Evolutionary conservation across 148 eudicot genomes (phyloP).

Genomic region (Rhododendron kiyosumense): DNA sequence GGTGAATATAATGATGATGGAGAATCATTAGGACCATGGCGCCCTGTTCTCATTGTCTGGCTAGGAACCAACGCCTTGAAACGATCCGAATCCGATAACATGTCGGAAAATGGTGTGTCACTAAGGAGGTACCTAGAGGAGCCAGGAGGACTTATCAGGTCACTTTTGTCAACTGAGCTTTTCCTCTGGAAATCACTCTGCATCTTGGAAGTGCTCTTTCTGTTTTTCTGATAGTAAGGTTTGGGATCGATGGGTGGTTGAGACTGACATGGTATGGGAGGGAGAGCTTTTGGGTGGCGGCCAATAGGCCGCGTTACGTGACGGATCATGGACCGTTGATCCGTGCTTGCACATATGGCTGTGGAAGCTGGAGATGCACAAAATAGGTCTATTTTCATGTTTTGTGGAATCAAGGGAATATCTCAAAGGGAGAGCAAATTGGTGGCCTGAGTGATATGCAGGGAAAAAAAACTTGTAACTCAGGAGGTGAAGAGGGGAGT

Average conservation of each 20-base stretch:
- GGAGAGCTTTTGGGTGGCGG: constrained; percentile 7
- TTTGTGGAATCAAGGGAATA: constrained; percentile 20
- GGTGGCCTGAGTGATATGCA: neutral
- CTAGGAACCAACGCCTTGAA: constrained; percentile 8
- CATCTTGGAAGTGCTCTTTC: constrained; percentile 23
- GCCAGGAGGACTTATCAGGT: constrained; percentile 26
- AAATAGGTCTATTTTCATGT: constrained; percentile 65
- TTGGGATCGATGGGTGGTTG: constrained; percentile 62
- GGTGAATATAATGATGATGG: neutral
- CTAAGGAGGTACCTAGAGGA: constrained; percentile 62
- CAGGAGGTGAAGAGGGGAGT: neutral
- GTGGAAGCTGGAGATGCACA: constrained; percentile 91
- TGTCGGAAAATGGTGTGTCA: constrained; percentile 29
- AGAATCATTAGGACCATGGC: neutral
- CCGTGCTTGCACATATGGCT: constrained; percentile 71
- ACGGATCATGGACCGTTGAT: constrained; percentile 42
- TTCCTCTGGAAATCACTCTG: constrained; percentile 27
- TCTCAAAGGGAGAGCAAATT: neutral
- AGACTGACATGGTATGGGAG: constrained; percentile 49
- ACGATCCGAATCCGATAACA: constrained; percentile 12
- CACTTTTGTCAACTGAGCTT: constrained; percentile 53
- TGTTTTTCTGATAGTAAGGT: constrained; percentile 26
- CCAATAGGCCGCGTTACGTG: constrained; percentile 27
- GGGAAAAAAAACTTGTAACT: neutral
- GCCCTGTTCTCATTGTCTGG: neutral